Percentiles rank a stretch among this genome's conserved stretches.
These are phyloP conservation scores for Suillus subaureus DNA, from an alignment of 768 basidiomycete genomes.

Conservation along the genomic window DNA sequence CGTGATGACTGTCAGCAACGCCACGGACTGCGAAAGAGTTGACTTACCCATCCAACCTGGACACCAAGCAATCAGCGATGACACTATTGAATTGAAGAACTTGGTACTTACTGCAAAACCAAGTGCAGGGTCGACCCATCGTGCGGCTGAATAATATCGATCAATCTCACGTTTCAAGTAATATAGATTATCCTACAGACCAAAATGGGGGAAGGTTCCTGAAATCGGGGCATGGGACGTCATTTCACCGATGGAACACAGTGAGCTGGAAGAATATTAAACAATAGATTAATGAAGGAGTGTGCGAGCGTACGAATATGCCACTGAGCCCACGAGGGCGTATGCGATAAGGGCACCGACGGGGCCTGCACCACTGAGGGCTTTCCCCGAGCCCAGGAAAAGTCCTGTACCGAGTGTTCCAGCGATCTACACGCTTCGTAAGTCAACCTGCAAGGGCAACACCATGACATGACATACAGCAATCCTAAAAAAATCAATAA, in stretches of 20 bases:
- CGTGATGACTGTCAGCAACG: neutral
- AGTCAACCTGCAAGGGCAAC: neutral
- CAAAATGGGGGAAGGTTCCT: conserved; percentile 77
- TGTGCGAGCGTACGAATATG: conserved; percentile 53
- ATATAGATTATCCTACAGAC: conserved; percentile 28
- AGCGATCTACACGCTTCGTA: conserved; percentile 49
- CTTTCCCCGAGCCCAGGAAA: conserved; percentile 70
- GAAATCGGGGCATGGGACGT: conserved; percentile 79
- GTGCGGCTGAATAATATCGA: conserved; percentile 38
- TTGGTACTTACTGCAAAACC: conserved; percentile 54
- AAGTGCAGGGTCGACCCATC: conserved; percentile 61
- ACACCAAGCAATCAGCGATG: neutral
- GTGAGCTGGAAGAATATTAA: conserved; percentile 38
- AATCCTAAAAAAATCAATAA: conserved; percentile 44
- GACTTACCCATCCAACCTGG: conserved; percentile 33
- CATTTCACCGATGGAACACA: conserved; percentile 77
- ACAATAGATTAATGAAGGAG: conserved; percentile 17
- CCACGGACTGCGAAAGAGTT: conserved; percentile 31
- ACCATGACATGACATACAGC: conserved; percentile 46
- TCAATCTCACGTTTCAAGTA: neutral
- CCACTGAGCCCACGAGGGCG: conserved; percentile 62
- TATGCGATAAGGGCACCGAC: conserved; percentile 69
- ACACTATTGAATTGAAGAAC: neutral
- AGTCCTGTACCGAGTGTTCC: conserved; percentile 77
- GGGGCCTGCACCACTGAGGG: conserved; percentile 63